Base-by-base conservation (phyloP, 2,329 filamentous ascomycete genomes). In the Pezicula radicicola region DNA sequence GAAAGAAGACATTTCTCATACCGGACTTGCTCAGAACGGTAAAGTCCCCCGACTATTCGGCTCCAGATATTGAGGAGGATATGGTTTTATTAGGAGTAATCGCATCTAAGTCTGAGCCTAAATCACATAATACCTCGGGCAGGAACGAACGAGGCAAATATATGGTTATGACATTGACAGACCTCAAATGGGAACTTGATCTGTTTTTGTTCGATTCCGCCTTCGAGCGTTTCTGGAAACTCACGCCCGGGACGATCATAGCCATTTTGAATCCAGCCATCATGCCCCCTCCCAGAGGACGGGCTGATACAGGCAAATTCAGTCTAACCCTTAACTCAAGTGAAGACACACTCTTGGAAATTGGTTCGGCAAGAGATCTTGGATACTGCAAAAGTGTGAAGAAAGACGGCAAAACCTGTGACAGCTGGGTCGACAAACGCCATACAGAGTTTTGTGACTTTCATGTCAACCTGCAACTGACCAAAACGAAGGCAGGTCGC, bases 381-480 rank as follows among this genome's bases (percentile, higher is more conserved):
- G 91, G 89, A 1, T 96, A 88, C 67, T 99, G 94, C 72, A 91
- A 92, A 66, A 84, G 85, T 6, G 75, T 91, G 57, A 91, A 89
- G 67, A 93, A 89, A 64, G 91, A 97, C 65, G 93, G 94, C 37
- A 80, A 88, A 51, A 73, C 80, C 44, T 99, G 94, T 69, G 84
- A 81, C 33, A 74, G 81, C 27, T 99, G 94, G 94, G 79, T 99
- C 54, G 93, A 99, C 68, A 84, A 82, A 58, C 84, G 91, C 49
- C 89, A 91, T 62, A 96, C 92, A 0, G 86, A 96, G 61, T 90
- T 88, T 66, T 99, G 94, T 72, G 91, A 96, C 58, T 99, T 88
- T 61, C 94, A 99, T 69, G 84, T 96, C 59, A 91, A 95, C 61
- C 75, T 90, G 25, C 87, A 90, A 25, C 74, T 97, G 3, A 81